Conservation (phyloP, 2,329 filamentous ascomycete genomes). For the Akanthomyces dipterigenus region DNA sequence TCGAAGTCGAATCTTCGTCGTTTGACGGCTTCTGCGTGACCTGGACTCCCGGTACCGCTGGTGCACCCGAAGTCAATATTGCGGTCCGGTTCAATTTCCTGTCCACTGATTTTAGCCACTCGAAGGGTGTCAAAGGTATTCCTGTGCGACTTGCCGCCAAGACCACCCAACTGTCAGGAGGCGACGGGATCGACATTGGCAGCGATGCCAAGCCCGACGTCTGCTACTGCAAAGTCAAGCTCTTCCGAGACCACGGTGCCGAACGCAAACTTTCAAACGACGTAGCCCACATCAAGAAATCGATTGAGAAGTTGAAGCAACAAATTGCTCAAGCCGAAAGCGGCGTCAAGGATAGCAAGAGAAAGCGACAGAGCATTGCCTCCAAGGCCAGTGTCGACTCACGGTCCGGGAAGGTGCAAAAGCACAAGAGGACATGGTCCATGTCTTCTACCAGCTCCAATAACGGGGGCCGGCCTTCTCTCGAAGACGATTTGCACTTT, state of each 20-base stretch:
- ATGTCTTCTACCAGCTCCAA: constrained; percentile 73
- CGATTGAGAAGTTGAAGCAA: constrained; percentile 91
- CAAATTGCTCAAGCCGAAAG: constrained; percentile 76
- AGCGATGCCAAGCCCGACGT: constrained; percentile 56
- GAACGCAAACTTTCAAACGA: constrained; percentile 95
- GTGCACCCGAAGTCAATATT: constrained; percentile 70
- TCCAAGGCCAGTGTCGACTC: constrained; percentile 43
- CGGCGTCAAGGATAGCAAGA: constrained; percentile 60
- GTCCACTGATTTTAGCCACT: constrained; percentile 97
- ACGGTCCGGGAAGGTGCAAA: constrained; percentile 73
- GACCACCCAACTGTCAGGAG: constrained; percentile 60
- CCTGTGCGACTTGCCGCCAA: constrained; percentile 90
- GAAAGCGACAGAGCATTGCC: constrained; percentile 49
- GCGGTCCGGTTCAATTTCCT: constrained; percentile 97
- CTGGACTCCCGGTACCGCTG: constrained; percentile 71
- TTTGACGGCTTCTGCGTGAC: constrained; percentile 92
- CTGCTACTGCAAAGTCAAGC: constrained; percentile 93
- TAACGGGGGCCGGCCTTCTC: constrained; percentile 41
- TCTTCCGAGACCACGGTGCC: constrained; percentile 92
- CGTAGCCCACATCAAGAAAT: constrained; percentile 89
- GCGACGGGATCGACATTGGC: constrained; percentile 35
- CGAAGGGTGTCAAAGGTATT: constrained; percentile 96
- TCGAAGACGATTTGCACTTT: constrained; percentile 70
- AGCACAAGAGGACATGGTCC: constrained; percentile 93
- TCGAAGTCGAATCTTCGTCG: constrained; percentile 68